These are phyloP conservation scores for Ganoderma meredithae DNA, from an alignment of 1,284 basidiomycete genomes.

Conservation along the genomic window DNA sequence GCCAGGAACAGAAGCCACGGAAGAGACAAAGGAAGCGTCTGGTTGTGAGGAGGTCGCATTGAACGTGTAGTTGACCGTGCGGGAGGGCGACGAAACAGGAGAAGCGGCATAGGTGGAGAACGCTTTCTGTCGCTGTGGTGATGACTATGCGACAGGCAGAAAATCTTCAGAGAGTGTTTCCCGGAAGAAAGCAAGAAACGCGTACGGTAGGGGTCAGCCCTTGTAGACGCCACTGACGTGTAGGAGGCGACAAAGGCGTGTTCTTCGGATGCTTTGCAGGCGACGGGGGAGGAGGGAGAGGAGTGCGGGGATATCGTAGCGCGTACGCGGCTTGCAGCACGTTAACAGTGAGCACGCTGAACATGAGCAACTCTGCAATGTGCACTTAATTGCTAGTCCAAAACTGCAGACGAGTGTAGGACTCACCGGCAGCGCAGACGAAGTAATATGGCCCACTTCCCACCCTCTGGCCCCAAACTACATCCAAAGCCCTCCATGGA, in stretches of 20 bases:
- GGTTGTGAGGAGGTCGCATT: conserved; percentile 27
- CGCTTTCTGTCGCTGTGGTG: conserved; percentile 61
- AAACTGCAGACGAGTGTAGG: no score
- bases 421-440: conserved; percentile 39
- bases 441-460: conserved; percentile 30
- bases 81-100: conserved; percentile 60
- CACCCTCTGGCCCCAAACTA: conserved; percentile 38
- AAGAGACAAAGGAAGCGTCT: conserved; percentile 35
- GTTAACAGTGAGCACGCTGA: conserved; percentile 55
- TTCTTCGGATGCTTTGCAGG: conserved; percentile 44
- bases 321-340: conserved; percentile 59
- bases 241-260: conserved; percentile 45
- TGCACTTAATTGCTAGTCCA: neutral
- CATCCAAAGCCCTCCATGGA: conserved; percentile 46
- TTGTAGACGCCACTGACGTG: conserved; percentile 46
- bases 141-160: conserved; percentile 45
- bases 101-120: conserved; percentile 58
- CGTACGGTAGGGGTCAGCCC: conserved; percentile 57
- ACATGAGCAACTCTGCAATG: conserved; percentile 50
- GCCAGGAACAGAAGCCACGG: conserved; percentile 28
- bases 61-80: conserved; percentile 37
- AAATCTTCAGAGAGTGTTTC: neutral
- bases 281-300: conserved; percentile 48
- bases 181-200: neutral
- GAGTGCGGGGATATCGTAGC: conserved; percentile 58